Base-by-base conservation (phyloP, 192 early-diverging fungal genomes). In the Podila minutissima region DNA sequence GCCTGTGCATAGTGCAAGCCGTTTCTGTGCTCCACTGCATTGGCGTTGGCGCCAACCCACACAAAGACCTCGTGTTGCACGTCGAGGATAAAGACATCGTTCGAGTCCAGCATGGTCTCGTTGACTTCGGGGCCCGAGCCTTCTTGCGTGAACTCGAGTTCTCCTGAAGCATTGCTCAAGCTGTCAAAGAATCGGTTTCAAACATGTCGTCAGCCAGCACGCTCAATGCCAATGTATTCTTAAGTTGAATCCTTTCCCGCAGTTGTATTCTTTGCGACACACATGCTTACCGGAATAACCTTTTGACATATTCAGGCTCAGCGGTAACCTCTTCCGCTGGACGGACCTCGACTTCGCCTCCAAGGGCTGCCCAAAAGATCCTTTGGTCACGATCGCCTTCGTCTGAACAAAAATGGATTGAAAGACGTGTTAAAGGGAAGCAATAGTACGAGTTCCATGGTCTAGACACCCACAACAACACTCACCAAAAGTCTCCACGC, bases 61-160 rank as follows among this genome's bases (percentile, higher is more conserved):
- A 86, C 71, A 71, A 83, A 92, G 29, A 93, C 75, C 69, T 89
- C 76, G 64, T 83, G 69, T 22, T 86, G 86, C 22, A 83, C 85
- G 82, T 94, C 93, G 63, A 92, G 82, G 57, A 94, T 71, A 73
- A 91, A 94, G 35, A 92, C 92, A 73, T 92, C 89, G 33, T 93
- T 83, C 9, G 83, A 67, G 64, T 92, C 84, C 69, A 95, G 83
- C 37, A 86, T 70, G 9, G 62, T 66, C 61, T 71, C 69, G 6
- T 24, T 85, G 35, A 88, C 82, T 22, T 75, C 77, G 8, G 73
- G 61, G 50, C 86, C 87, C 35, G 82, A 74, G 15, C 86, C 84
- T 51, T 90, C 91, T 66, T 87, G 58, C n/a, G 83, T 89, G 69
- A 93, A 93, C 19, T 75, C 64, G 32, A 88, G 50, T 33, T 55